Base-by-base conservation (phyloP, 371 early-diverging fungal species). In the Rhizomucor pusillus region DNA sequence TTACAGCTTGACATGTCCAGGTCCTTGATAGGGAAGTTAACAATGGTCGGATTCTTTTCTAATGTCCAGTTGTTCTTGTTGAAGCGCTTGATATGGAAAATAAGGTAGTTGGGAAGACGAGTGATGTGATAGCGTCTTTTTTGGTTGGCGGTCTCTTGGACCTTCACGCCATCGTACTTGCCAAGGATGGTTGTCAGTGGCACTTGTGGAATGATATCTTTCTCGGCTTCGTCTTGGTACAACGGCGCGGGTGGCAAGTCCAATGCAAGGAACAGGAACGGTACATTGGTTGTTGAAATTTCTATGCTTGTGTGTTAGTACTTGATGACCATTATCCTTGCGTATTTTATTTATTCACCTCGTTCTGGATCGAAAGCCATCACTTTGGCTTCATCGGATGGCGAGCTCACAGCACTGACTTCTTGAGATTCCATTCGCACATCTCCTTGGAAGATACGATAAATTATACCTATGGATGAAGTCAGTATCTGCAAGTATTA, bases 31-130 rank as follows among this genome's bases (percentile, higher is more conserved):
- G 97, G 93, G 50, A 92, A 98, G 55, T 91, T 95, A n/a, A 99
- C 97, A 62, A 99, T 96, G 3, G 99, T 99, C 0, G 93, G 95
- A 63, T 97, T 97, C 78, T 95, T 95, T 64, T 99, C 99, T 10
- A 66, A 56, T 6, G 82, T 70, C 80, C 90, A 93, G 58, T 88
- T 91, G 71, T 92, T 93, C 66, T 92, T 95, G 6, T 86, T 84
- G 61, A 98, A 95, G 34, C 99, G 80, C 64, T 93, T 93, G 53
- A 96, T 86, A 63, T 93, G 90, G 49, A 98, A 84, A 35, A 98
- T 91, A 13, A 99, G 71, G 63, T 90, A 98, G 24, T 78, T 73
- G 1, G 99, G 99, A 14, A 96, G 77, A 5, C 71, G 70, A 13
- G 75, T 81, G 33, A 98, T 82, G 33, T 80, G 84, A 64, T 87